These are phyloP conservation scores for Pycnococcus provasolii DNA, from an alignment of 139 green algal genomes.

Conservation along the genomic window DNA sequence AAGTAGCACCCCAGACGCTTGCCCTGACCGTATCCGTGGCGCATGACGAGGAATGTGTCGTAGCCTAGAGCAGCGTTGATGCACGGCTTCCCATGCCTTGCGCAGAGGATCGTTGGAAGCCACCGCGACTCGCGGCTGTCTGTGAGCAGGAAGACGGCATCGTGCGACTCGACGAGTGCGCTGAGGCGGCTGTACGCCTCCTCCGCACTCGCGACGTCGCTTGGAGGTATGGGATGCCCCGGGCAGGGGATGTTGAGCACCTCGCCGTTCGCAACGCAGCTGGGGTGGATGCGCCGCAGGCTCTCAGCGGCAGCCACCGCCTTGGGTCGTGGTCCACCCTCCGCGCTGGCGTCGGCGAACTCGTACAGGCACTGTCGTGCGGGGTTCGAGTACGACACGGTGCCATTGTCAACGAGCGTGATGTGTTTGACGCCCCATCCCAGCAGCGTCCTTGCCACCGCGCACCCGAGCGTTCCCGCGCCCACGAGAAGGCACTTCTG, in stretches of 20 bases:
- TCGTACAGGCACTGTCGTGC: conserved; percentile 73
- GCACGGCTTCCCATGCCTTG: conserved; percentile 38
- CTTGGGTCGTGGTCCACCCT: conserved; percentile 60
- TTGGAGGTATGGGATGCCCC: conserved; percentile 17
- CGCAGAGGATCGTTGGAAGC: conserved; percentile 78
- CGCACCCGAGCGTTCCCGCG: conserved; percentile 70
- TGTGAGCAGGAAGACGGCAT: conserved; percentile 87
- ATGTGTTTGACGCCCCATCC: conserved; percentile 81
- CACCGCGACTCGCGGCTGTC: conserved; percentile 90
- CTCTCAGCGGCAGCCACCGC: conserved; percentile 65
- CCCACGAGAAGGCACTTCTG: conserved; percentile 79
- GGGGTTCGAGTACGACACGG: conserved; percentile 47
- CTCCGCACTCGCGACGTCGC: not conserved
- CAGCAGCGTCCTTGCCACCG: conserved; percentile 75
- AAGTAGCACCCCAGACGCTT: conserved; percentile 94
- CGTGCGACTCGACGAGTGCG: conserved; percentile 44
- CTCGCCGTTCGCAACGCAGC: not conserved
- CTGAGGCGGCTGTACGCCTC: conserved; percentile 43
- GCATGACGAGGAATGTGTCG: conserved; percentile 75
- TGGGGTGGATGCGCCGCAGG: not conserved
- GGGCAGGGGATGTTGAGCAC: conserved; percentile 28
- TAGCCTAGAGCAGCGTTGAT: conserved; percentile 90
- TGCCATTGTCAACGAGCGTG: conserved; percentile 71
- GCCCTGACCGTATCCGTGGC: conserved; percentile 39
- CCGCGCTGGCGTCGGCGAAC: conserved; percentile 77